phyloP scores from a whole-genome alignment of 2,329 filamentous ascomycete genomes.

The Pseudodiploospora longispora region DNA sequence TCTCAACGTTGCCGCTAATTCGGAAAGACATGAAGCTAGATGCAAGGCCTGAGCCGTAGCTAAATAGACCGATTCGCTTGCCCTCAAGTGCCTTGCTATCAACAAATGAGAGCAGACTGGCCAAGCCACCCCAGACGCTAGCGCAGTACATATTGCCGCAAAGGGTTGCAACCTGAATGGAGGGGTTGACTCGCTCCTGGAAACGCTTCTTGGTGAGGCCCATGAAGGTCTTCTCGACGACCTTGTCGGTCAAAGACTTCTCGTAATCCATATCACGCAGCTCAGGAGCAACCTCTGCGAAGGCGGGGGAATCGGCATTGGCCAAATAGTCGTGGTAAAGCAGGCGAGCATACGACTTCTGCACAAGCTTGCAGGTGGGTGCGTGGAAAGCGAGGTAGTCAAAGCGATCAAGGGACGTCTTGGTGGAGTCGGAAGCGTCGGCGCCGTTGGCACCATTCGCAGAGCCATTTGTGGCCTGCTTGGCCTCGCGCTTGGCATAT shows the following conservation, averaged over 20 bases:
- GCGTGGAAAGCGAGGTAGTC: slow-evolving; percentile 79
- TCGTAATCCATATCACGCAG: slow-evolving; percentile 71
- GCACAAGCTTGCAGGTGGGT: slow-evolving; percentile 78
- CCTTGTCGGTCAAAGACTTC: slow-evolving; percentile 72
- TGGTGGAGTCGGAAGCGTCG: slow-evolving; percentile 38
- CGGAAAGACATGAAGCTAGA: slow-evolving; percentile 67
- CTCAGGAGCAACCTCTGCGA: slow-evolving; percentile 68
- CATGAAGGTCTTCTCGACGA: slow-evolving; percentile 83
- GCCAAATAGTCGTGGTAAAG: slow-evolving; percentile 79
- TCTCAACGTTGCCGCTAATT: slow-evolving; percentile 60
- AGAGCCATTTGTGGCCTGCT: slow-evolving; percentile 44
- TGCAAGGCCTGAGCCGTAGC: slow-evolving; percentile 69
- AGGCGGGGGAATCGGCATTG: slow-evolving; percentile 58
- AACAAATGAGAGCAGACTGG: slow-evolving; percentile 58
- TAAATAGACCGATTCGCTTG: slow-evolving; percentile 70
- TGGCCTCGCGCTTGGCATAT: slow-evolving; percentile 66
- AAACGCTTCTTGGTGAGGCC: slow-evolving; percentile 75
- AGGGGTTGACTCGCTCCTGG: slow-evolving; percentile 65
- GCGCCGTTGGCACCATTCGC: slow-evolving; percentile 48
- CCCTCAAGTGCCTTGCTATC: slow-evolving; percentile 55
- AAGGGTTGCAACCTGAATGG: slow-evolving; percentile 68
- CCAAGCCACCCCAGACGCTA: slow-evolving; percentile 71
- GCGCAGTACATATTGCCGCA: slow-evolving; percentile 63
- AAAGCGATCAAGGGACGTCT: slow-evolving; percentile 68
- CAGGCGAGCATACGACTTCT: slow-evolving; percentile 76